Evolutionary conservation across 2,329 filamentous ascomycete species (phyloP).

Genomic region (Fusarium udum): DNA sequence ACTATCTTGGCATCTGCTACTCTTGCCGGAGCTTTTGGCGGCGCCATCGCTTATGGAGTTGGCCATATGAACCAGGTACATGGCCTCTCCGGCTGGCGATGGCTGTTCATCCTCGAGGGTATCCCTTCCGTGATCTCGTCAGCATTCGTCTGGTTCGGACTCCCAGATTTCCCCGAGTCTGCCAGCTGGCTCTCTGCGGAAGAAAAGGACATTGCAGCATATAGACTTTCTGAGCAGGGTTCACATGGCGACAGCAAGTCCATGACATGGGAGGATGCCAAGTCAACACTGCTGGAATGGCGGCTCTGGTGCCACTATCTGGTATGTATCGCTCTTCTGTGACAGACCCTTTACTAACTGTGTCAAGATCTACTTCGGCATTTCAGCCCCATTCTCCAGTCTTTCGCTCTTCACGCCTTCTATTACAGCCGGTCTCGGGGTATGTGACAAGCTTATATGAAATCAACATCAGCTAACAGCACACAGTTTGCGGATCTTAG

Average conservation of each 20-base stretch:
- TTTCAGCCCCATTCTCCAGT: constrained; percentile 63
- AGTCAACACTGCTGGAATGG: constrained; percentile 70
- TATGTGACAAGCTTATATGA: constrained; percentile 24
- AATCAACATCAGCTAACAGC: background rate
- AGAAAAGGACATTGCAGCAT: constrained; percentile 63
- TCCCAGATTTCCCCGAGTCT: constrained; percentile 74
- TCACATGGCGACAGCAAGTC: constrained; percentile 64
- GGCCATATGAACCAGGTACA: constrained; percentile 71
- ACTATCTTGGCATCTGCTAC: constrained; percentile 74
- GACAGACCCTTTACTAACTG: background rate
- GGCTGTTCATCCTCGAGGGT: constrained; percentile 68
- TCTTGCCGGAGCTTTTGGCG: constrained; percentile 75
- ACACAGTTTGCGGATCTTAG: constrained; percentile 47
- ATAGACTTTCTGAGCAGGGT: constrained; percentile 47
- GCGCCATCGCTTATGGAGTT: constrained; percentile 74
- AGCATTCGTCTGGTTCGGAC: constrained; percentile 68
- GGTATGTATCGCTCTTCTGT: constrained; percentile 9
- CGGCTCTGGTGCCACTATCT: constrained; percentile 73
- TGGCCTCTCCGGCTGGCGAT: constrained; percentile 73
- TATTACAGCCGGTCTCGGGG: constrained; percentile 61
- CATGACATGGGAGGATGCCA: constrained; percentile 72
- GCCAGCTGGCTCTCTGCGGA: constrained; percentile 66
- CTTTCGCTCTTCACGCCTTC: constrained; percentile 68
- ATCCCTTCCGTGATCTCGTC: constrained; percentile 70
- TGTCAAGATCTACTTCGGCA: constrained; percentile 53